A percentile compares a stretch with the other conserved stretches of the same genome.
Conservation (phyloP, 2,329 filamentous ascomycete genomes). For the Blastomyces percursus region DNA sequence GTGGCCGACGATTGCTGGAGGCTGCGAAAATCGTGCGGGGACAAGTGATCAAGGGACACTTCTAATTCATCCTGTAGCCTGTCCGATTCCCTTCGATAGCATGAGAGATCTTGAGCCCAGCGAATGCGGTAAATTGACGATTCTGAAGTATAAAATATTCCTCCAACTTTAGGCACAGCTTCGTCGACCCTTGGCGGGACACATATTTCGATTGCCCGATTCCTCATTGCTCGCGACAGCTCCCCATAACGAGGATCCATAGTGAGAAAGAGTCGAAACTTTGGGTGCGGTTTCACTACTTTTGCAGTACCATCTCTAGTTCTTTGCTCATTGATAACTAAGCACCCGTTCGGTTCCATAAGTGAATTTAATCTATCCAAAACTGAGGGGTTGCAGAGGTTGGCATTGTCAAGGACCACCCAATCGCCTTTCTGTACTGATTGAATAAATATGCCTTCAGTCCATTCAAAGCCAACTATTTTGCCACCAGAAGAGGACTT, state of each 20-base stretch:
- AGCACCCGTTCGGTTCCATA: constrained; percentile 74
- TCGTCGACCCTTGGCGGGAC: constrained; percentile 42
- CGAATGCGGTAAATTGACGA: constrained; percentile 32
- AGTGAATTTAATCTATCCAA: constrained; percentile 89
- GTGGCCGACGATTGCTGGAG: constrained; percentile 23
- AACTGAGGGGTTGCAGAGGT: constrained; percentile 89
- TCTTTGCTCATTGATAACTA: constrained; percentile 90
- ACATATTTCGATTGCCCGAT: constrained; percentile 83
- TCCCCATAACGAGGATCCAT: constrained; percentile 89
- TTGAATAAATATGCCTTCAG: constrained; percentile 82
- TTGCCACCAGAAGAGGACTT: constrained; percentile 48
- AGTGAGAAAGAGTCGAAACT: constrained; percentile 88
- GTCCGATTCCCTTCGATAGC: constrained; percentile 10
- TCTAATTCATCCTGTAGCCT: constrained; percentile 18
- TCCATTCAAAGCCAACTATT: constrained; percentile 85
- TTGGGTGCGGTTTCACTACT: constrained; percentile 66
- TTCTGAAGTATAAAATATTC: constrained; percentile 30
- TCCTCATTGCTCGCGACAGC: constrained; percentile 90
- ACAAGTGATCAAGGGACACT: constrained; percentile 30
- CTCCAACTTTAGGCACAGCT: constrained; percentile 11
- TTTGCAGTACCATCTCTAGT: constrained; percentile 69
- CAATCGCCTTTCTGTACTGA: constrained; percentile 78
- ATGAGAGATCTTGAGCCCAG: constrained; percentile 22
- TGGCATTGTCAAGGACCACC: constrained; percentile 94
- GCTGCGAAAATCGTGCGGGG: constrained; percentile 24